Percentiles rank a stretch among this genome's conserved stretches.
These are phyloP conservation scores for Cryptosporidium ubiquitum DNA, from an alignment of 169 alveolate species.

Conservation along the genomic window DNA sequence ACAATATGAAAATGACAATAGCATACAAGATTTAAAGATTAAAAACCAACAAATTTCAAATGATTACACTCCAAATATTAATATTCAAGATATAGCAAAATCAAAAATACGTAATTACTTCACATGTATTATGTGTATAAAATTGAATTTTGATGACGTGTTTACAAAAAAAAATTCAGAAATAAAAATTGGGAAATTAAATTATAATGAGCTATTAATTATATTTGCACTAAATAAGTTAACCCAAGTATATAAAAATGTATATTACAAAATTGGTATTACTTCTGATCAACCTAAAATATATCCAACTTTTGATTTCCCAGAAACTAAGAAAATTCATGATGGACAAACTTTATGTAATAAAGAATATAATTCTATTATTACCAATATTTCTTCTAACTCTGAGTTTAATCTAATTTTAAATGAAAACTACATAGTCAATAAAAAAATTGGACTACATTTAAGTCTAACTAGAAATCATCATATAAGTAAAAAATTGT, in stretches of 20 bases:
- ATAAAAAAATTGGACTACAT: slow-evolving; percentile 20
- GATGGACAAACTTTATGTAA: neutral
- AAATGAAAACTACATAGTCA: neutral
- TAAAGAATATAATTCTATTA: neutral
- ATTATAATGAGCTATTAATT: neutral
- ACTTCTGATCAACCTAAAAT: neutral
- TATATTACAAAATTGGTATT: neutral
- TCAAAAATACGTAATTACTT: neutral
- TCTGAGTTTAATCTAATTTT: neutral
- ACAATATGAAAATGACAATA: too few relatives aligned
- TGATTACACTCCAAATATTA: neutral
- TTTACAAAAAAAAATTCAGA: neutral
- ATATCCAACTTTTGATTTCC: slow-evolving; percentile 19
- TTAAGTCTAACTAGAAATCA: slow-evolving; percentile 29
- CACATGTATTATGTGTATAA: slow-evolving; percentile 19
- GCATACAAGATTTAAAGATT: neutral
- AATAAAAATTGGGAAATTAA: neutral
- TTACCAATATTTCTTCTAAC: too few relatives aligned
- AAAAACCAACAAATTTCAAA: too few relatives aligned
- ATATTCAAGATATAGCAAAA: neutral
- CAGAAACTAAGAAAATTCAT: neutral
- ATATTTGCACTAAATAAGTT: neutral
- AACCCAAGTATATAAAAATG: neutral
- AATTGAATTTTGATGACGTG: neutral
- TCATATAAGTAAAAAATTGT: neutral